Evolutionary conservation across 192 early-diverging fungal species (phyloP).

Genomic region (Powellomyces hirtus): DNA sequence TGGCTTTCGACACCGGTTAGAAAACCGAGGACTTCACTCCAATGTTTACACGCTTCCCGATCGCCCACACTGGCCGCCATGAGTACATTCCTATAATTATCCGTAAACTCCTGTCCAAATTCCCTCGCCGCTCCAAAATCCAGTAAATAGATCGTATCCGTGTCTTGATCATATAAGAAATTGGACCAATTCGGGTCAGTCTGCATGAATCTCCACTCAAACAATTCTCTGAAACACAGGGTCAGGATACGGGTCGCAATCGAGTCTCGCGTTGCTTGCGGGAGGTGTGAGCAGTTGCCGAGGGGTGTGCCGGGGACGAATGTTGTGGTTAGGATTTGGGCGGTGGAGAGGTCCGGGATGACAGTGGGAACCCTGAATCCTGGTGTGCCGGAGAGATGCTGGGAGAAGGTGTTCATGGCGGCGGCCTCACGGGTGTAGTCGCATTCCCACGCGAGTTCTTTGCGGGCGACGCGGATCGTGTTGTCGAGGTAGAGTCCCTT

Average conservation of each 20-base stretch:
- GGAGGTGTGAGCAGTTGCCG: constrained; percentile 53
- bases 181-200: constrained; percentile 99
- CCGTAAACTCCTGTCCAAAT: constrained; percentile 72
- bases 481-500: constrained; percentile 95
- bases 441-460: constrained; percentile 89
- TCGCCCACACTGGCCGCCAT: constrained; percentile 69
- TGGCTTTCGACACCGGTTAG: constrained; percentile 90
- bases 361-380: constrained; percentile 67
- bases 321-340: constrained; percentile 76
- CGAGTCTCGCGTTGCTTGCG: constrained; percentile 60
- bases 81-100: constrained; percentile 74
- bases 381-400: constrained; percentile 58
- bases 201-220: constrained; percentile 95
- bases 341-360: constrained; percentile 64
- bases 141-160: constrained; percentile 75
- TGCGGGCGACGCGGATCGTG: constrained; percentile 84
- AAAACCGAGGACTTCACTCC: constrained; percentile 82
- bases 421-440: constrained; percentile 89
- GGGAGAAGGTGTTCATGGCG: constrained; percentile 67
- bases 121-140: constrained; percentile 94
- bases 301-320: constrained; percentile 74
- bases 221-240: constrained; percentile 86
- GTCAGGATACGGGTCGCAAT: constrained; percentile 74
- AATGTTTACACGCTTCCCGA: constrained; percentile 69
- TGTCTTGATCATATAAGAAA: constrained; percentile 78